phyloP scores from a whole-genome alignment of 345 rosid genomes.

The Psidium friedrichsthalianum region DNA sequence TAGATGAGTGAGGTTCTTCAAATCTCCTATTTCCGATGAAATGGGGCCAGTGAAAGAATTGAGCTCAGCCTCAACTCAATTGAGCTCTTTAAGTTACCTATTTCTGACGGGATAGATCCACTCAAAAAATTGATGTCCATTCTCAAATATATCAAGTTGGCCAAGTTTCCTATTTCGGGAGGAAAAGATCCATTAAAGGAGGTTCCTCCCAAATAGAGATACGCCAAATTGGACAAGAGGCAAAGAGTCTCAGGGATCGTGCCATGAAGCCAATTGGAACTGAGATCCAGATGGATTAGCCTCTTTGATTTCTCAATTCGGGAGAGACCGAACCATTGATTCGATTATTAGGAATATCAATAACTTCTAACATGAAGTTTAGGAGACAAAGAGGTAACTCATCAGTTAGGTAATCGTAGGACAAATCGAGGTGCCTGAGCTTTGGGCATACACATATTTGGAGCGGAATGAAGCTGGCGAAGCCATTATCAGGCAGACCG shows the following conservation, averaged over 20 bases:
- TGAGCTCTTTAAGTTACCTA: background rate
- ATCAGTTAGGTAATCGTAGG: no score
- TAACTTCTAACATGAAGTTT: background rate
- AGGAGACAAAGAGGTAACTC: no score
- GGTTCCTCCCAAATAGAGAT: no score
- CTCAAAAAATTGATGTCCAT: background rate
- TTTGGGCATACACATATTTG: no score
- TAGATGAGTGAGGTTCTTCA: no score
- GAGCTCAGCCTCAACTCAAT: no score
- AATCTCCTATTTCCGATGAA: no score
- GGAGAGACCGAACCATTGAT: background rate
- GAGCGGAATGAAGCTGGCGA: fast-evolving
- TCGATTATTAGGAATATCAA: background rate
- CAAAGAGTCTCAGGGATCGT: background rate
- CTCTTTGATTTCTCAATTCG: background rate
- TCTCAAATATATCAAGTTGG: background rate
- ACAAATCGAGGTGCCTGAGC: no score
- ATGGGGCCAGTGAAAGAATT: background rate
- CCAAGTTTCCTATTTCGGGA: background rate
- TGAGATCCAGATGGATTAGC: background rate
- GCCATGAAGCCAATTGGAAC: background rate
- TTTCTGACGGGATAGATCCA: background rate
- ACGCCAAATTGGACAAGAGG: background rate
- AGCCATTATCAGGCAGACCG: no score
- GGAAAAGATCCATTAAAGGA: no score